Conservation (phyloP, 805 yeast genomes). For the Candida odintsovae region DNA sequence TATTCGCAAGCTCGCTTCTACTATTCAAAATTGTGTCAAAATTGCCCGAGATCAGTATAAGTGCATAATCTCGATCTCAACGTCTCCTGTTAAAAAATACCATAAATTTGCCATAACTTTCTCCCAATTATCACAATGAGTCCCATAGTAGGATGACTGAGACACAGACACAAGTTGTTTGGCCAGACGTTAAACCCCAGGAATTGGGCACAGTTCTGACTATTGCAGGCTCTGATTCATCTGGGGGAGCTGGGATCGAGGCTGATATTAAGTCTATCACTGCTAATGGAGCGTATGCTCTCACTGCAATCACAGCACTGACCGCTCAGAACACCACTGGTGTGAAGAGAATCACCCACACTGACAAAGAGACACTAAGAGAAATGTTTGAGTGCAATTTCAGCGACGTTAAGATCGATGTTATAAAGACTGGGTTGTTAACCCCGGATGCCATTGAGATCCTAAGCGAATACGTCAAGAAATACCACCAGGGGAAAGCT, state of each 20-base stretch:
- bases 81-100: not conserved
- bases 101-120: not conserved
- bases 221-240: conserved; percentile 73
- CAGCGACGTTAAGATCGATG: conserved; percentile 57
- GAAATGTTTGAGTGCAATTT: conserved; percentile 48
- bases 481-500: conserved; percentile 26
- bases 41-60: not conserved
- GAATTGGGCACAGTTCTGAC: conserved; percentile 36
- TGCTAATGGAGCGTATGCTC: conserved; percentile 69
- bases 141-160: not conserved
- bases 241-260: conserved; percentile 92
- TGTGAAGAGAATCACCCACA: conserved; percentile 35
- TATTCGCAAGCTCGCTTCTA: no score
- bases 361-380: conserved; percentile 39
- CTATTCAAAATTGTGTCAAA: not conserved
- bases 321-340: conserved; percentile 71
- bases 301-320: conserved; percentile 71
- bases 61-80: not conserved
- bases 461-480: conserved; percentile 31
- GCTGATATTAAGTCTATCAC: conserved; percentile 80
- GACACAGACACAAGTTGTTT: not conserved
- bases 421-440: conserved; percentile 77
- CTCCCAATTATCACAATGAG: not conserved
- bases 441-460: conserved; percentile 48
- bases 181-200: conserved; percentile 3